Conservation (phyloP, 2,329 filamentous ascomycete species). For the Hypoxylon sp. region DNA sequence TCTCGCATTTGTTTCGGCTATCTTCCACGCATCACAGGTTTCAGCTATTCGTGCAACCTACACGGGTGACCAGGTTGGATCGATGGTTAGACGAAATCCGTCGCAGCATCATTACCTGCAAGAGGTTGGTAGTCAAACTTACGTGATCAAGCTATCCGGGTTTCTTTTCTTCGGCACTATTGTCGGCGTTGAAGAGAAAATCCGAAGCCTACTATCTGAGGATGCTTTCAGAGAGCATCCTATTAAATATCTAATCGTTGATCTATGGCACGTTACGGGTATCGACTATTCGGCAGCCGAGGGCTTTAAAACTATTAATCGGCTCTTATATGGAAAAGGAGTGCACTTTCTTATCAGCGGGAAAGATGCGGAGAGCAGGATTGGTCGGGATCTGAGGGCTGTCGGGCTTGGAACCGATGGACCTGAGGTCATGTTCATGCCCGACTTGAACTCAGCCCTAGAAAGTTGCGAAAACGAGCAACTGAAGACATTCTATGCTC, state of each 20-base stretch:
- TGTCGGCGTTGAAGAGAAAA: constrained; percentile 90
- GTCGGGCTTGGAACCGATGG: constrained; percentile 82
- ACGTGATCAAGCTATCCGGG: constrained; percentile 88
- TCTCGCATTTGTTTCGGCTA: constrained; percentile 88
- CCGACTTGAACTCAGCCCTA: constrained; percentile 89
- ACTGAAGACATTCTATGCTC: constrained; percentile 79
- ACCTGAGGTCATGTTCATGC: constrained; percentile 80
- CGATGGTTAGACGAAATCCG: constrained; percentile 89
- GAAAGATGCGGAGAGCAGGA: constrained; percentile 75
- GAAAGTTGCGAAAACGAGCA: constrained; percentile 96
- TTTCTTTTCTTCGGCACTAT: constrained; percentile 99
- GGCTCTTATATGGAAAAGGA: constrained; percentile 78
- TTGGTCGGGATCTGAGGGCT: constrained; percentile 81
- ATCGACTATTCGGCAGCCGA: constrained; percentile 97
- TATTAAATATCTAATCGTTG: constrained; percentile 88
- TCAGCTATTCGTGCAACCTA: constrained; percentile 92
- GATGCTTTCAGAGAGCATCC: constrained; percentile 79
- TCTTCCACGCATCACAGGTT: constrained; percentile 89
- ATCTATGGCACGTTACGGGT: constrained; percentile 88
- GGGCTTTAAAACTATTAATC: constrained; percentile 90
- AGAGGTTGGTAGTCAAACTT: constrained; percentile 86
- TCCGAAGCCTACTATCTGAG: constrained; percentile 83
- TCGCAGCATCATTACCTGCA: constrained; percentile 87
- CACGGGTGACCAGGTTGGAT: constrained; percentile 86
- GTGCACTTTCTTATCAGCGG: constrained; percentile 86